These are phyloP conservation scores for Ascochyta pisi DNA, from an alignment of 2,329 filamentous ascomycete genomes.

Conservation along the genomic window DNA sequence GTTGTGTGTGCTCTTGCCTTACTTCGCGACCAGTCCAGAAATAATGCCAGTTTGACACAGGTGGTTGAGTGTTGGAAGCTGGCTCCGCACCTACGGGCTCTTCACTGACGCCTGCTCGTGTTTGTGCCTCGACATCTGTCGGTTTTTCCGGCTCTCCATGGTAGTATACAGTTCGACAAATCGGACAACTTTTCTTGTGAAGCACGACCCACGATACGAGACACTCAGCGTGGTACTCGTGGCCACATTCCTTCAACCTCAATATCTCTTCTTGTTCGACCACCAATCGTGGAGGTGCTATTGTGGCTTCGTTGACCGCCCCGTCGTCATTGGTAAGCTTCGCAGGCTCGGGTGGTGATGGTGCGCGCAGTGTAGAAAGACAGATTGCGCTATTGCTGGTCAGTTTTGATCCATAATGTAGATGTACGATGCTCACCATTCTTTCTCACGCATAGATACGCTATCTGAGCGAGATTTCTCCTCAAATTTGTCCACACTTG, in stretches of 20 bases:
- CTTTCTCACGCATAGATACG: conserved; percentile 30
- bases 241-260: conserved; percentile 33
- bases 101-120: not conserved
- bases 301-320: conserved; percentile 13
- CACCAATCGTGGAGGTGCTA: conserved; percentile 1
- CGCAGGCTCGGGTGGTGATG: conserved; percentile 36
- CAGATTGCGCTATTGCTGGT: conserved; percentile 38
- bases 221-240: conserved; percentile 44
- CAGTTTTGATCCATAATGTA: not conserved
- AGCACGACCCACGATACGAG: conserved; percentile 40
- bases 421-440: conserved; percentile 30
- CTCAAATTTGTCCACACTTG: conserved; percentile 7
- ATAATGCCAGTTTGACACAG: conserved; percentile 15
- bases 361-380: conserved; percentile 37
- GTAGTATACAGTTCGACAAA: conserved; percentile 40
- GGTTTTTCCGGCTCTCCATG: conserved; percentile 28
- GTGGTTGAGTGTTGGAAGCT: not conserved
- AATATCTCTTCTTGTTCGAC: conserved; percentile 31
- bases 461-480: conserved; percentile 14
- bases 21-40: conserved; percentile 10
- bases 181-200: conserved; percentile 41
- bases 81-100: not conserved
- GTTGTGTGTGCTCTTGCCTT: conserved; percentile 1
- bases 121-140: conserved; percentile 23
- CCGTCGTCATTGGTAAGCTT: conserved; percentile 22